These are phyloP conservation scores for Galeopsis tetrahit DNA, from an alignment of 257 asterid genomes.

Conservation along the genomic window DNA sequence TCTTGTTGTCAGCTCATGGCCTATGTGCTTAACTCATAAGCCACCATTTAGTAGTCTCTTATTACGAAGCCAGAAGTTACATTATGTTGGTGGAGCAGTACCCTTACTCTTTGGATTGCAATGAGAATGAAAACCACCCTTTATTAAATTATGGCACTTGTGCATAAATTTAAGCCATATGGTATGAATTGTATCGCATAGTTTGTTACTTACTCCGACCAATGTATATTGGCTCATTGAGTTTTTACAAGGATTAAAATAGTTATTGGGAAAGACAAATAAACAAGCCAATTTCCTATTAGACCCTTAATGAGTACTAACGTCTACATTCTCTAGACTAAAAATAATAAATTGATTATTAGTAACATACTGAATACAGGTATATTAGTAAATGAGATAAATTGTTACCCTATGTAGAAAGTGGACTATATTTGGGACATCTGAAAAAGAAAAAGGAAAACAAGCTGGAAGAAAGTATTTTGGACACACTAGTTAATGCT, in stretches of 20 bases:
- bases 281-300: background rate
- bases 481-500: conserved; percentile 15
- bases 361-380: background rate
- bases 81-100: conserved; percentile 18
- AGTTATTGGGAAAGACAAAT: background rate
- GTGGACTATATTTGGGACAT: background rate
- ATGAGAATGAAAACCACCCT: background rate
- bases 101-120: background rate
- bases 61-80: background rate
- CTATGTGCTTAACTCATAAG: background rate
- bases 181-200: conserved; percentile 2
- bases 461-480: background rate
- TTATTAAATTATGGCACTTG: background rate
- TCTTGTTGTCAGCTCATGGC: conserved; percentile 9
- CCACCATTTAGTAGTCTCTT: conserved; percentile 7
- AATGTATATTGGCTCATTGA: background rate
- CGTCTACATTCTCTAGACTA: background rate
- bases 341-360: background rate
- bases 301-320: background rate
- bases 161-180: background rate
- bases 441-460: background rate
- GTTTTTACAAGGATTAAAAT: background rate
- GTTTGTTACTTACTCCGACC: background rate
- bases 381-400: background rate
- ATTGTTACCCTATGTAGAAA: background rate